These are phyloP conservation scores for Zea luxurians DNA, from an alignment of 176 grass and related monocot genomes.

Conservation along the genomic window DNA sequence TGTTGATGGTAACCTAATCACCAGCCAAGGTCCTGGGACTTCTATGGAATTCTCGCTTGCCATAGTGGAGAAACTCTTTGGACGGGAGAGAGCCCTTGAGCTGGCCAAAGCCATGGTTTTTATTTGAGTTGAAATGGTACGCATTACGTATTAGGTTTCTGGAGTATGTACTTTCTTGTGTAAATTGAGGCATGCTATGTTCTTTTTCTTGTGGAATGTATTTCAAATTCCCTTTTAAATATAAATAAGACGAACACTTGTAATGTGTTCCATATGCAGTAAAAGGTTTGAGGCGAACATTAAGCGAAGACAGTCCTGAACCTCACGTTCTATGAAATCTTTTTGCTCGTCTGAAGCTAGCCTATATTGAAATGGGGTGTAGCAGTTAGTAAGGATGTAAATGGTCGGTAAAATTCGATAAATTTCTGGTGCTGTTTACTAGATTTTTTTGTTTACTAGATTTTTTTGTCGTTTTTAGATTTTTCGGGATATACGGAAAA, in stretches of 20 bases:
- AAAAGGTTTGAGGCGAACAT: neutral
- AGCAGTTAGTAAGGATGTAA: neutral
- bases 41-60: constrained; percentile 63
- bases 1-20: constrained; percentile 74
- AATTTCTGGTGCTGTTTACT: no score
- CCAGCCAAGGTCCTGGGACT: constrained; percentile 75
- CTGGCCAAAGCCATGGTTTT: constrained; percentile 68
- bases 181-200: constrained; percentile 35
- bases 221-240: neutral
- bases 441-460: no score
- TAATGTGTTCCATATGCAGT: constrained; percentile 28
- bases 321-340: neutral
- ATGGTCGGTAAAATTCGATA: no score
- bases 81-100: constrained; percentile 49
- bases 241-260: neutral
- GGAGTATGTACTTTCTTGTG: neutral
- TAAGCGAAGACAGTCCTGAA: neutral
- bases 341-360: neutral
- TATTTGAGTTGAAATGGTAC: constrained; percentile 13
- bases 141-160: neutral
- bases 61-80: constrained; percentile 73
- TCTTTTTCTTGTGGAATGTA: neutral
- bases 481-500: no score
- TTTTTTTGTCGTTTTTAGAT: no score
- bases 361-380: neutral